These are phyloP conservation scores for Elsinoe perseae DNA, from an alignment of 2,329 filamentous ascomycete species.

Conservation along the genomic window DNA sequence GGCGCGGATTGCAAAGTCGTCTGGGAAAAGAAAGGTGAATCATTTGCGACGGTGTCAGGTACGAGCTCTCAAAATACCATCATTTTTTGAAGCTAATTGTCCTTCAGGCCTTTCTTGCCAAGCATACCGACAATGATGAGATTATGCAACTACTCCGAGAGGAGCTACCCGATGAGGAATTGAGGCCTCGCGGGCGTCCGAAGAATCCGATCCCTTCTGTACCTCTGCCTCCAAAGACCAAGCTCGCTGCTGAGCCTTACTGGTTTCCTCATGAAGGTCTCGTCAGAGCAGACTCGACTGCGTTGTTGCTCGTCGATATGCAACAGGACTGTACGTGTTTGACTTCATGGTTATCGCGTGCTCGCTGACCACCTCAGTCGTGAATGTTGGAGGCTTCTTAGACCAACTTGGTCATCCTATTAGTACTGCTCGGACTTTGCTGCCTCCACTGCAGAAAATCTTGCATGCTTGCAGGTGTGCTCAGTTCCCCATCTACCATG, in stretches of 20 bases:
- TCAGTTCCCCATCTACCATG: slow-evolving; percentile 11
- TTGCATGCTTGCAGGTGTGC: slow-evolving; percentile 7
- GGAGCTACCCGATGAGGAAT: slow-evolving; percentile 2
- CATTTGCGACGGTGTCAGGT: slow-evolving; percentile 11
- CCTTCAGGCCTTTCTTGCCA: slow-evolving; percentile 10
- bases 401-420: slow-evolving; percentile 13
- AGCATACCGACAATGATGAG: slow-evolving; percentile 1
- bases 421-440: slow-evolving; percentile 4
- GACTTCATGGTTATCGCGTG: not conserved
- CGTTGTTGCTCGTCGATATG: slow-evolving; percentile 12
- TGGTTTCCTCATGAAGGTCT: slow-evolving; percentile 13
- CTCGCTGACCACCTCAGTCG: not conserved
- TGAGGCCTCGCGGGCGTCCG: slow-evolving; percentile 8
- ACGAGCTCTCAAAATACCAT: not conserved
- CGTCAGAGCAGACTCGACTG: slow-evolving; percentile 8
- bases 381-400: slow-evolving; percentile 6
- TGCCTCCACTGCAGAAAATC: slow-evolving; percentile 1
- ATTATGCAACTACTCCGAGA: slow-evolving; percentile 9
- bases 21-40: slow-evolving; percentile 8
- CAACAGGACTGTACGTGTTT: slow-evolving; percentile 11
- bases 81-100: not conserved
- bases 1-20: slow-evolving; percentile 15
- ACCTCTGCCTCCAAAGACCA: slow-evolving; percentile 6
- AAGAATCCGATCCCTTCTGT: not conserved
- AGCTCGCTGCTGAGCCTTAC: slow-evolving; percentile 6